Evolutionary conservation across 129 eudicot genomes (phyloP), one percentile per base, ranked within the genome.

Genomic region (Pittosporum tobira): DNA sequence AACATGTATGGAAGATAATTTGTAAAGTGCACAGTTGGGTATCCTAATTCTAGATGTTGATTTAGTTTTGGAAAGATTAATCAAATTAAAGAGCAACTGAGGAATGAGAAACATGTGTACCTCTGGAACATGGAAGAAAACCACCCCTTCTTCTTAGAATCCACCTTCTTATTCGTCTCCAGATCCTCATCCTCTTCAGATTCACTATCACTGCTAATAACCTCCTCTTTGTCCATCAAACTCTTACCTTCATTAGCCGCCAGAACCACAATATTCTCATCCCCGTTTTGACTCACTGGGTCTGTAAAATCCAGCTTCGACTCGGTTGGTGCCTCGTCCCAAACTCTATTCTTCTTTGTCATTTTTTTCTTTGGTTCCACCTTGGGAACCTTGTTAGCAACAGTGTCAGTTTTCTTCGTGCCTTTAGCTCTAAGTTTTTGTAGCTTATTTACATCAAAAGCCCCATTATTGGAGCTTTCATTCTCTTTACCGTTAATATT

Each of bases 211-310:
- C 95, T 91, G 64, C 89, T 87, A 45, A 87, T 16, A 53, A 83
- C 52, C 81, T 93, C 99, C 59, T 93, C 99, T 72, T 67, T 81
- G 72, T 93, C 96, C 99, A 93, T 93, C 99, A 83, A 81, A 84
- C 96, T 87, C 83, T 86, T 88, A 37, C 98, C 98, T 69, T 75
- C 68, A 80, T 77, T 75, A 21, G 64, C 77, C 47, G 73, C 78
- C 26, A 75, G 82, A 79, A 69, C 64, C 14, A 63, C 55, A 49
- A 76, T 64, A 64, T 76, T 69, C 26, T 77, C 76, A 43, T 78
- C 88, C 66, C 78, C 94, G 68, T 78, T 74, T 74, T 73, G 95
- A 72, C 76, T 64, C 62, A 67, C 81, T 3, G 96, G 91, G 73
- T 93, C 96, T 25, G 99, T 87, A 55, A 71, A 93, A 58, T 93